Base-by-base conservation (phyloP, 108 stramenopile species). In the Cyclotella sp. region DNA sequence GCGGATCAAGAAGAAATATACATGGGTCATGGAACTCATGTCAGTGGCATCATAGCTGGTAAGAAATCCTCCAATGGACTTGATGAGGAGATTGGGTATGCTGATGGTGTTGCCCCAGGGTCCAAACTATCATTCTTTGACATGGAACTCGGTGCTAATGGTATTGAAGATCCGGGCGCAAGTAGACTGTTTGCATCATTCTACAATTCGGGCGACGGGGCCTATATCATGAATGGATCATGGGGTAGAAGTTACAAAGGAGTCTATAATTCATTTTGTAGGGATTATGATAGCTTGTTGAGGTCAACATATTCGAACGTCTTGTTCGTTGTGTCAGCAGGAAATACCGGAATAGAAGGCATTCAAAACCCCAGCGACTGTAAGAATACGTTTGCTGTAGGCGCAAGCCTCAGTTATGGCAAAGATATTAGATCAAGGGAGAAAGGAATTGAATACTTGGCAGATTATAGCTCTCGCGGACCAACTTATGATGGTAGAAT, bases 401-500 rank as follows among this genome's bases (percentile, higher is more conserved):
- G 92, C 15, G 80, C 88, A 2, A 87, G 79, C 45, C 62, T 76
- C 49, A 85, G 77, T 51, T 75, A 72, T 30, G 80, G 59, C 12
- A 44, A 63, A 16, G 81, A 88, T 61, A 61, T 87, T 54, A 58
- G 67, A 19, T 43, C 49, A 26, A 12, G 40, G 14, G 71, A 83
- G 42, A 73, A 73, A 71, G 79, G 85, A 7, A 64, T 79, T 43
- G 85, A 90, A 53, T 86, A 90, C 51, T 60, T 94, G 13, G 86
- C 91, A 18, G 78, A 76, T 11, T 95, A 91, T 72, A 78, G 71
- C 51, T 86, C 86, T 28, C 68, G 80, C 12, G 94, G 94, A 13
- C 92, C 92, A 18, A 89, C 91, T 0, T 24, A 52, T 3, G 92
- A 95, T 73, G 87, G 87, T 9, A 62, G 94, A n/a, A 86, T 89